phyloP scores from a whole-genome alignment of 1,284 basidiomycete genomes.

The Lignosus rhinocerotis region DNA sequence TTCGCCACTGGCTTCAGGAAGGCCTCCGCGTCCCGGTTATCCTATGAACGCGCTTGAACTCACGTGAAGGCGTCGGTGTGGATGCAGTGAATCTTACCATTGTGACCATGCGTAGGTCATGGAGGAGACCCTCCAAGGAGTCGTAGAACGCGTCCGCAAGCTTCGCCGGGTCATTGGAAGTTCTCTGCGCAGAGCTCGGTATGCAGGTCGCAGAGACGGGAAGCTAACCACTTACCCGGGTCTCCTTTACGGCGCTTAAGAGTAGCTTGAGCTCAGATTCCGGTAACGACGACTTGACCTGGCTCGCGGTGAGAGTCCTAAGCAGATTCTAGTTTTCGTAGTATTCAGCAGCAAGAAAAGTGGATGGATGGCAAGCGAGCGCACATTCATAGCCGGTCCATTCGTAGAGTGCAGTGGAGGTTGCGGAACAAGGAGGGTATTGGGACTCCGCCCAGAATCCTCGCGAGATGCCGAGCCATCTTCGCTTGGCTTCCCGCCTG shows the following conservation, averaged over 20 bases:
- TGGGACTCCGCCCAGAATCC: constrained; percentile 36
- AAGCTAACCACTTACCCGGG: constrained; percentile 55
- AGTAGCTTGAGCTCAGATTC: constrained; percentile 70
- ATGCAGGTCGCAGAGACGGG: neutral
- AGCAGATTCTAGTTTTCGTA: constrained; percentile 63
- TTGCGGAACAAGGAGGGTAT: constrained; percentile 34
- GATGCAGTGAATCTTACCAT: constrained; percentile 47
- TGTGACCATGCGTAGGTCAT: constrained; percentile 78
- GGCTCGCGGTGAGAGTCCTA: constrained; percentile 70
- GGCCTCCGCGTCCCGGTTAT: constrained; percentile 84
- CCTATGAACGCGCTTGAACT: constrained; percentile 43
- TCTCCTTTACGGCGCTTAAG: constrained; percentile 73
- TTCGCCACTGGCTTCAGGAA: constrained; percentile 89
- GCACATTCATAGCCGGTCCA: constrained; percentile 44
- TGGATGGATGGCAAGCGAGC: constrained; percentile 34
- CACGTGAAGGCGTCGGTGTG: constrained; percentile 16
- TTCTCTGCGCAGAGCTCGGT: constrained; percentile 39
- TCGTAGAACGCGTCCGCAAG: constrained; percentile 90
- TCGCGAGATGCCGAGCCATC: constrained; percentile 23
- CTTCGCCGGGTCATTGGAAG: constrained; percentile 65
- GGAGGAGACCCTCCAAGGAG: constrained; percentile 82
- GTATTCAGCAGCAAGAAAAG: constrained; percentile 23
- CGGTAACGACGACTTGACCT: constrained; percentile 50
- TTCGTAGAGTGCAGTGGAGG: constrained; percentile 25
- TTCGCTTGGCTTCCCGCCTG: neutral